phyloP scores from a whole-genome alignment of 2,329 filamentous ascomycete genomes.

The Pestalotiopsis sp. region DNA sequence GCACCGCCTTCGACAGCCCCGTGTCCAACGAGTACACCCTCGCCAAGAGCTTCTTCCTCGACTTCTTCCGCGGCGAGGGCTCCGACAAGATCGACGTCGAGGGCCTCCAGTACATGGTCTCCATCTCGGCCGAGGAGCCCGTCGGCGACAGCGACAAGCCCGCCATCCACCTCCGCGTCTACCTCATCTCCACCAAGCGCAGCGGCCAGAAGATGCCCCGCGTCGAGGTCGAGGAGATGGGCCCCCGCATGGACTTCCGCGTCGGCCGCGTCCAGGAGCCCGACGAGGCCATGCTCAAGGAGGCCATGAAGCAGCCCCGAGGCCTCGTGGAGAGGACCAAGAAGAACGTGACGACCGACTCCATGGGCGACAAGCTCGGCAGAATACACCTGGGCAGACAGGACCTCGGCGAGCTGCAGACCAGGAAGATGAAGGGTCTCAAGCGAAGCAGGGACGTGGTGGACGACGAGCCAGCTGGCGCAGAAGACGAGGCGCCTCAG shows the following conservation, averaged over 20 bases:
- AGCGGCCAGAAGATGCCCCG: conserved; percentile 84
- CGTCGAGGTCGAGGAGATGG: conserved; percentile 94
- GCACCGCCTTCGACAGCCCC: conserved; percentile 82
- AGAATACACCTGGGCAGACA: conserved; percentile 89
- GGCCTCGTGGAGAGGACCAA: conserved; percentile 75
- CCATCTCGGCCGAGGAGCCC: conserved; percentile 72
- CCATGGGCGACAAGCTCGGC: conserved; percentile 94
- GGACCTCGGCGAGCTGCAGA: conserved; percentile 84
- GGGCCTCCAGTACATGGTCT: conserved; percentile 87
- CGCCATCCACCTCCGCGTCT: conserved; percentile 70
- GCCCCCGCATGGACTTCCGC: conserved; percentile 75
- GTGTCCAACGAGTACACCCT: conserved; percentile 78
- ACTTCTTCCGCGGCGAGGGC: conserved; percentile 84
- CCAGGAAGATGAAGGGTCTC: conserved; percentile 98
- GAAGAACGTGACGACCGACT: conserved; percentile 94
- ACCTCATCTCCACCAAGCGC: conserved; percentile 82
- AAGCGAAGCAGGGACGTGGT: conserved; percentile 72
- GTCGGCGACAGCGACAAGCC: conserved; percentile 50
- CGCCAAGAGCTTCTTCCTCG: conserved; percentile 82
- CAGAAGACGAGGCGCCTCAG: conserved; percentile 44
- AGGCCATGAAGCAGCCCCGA: conserved; percentile 85
- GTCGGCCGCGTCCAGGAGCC: conserved; percentile 79
- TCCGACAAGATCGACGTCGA: conserved; percentile 88
- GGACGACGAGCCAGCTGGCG: conserved; percentile 51
- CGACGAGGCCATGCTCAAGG: conserved; percentile 79